Evolutionary conservation across 176 grass and related monocot genomes (phyloP), one percentile per base, ranked within the genome.

Genomic region (Melocanna baccifera): DNA sequence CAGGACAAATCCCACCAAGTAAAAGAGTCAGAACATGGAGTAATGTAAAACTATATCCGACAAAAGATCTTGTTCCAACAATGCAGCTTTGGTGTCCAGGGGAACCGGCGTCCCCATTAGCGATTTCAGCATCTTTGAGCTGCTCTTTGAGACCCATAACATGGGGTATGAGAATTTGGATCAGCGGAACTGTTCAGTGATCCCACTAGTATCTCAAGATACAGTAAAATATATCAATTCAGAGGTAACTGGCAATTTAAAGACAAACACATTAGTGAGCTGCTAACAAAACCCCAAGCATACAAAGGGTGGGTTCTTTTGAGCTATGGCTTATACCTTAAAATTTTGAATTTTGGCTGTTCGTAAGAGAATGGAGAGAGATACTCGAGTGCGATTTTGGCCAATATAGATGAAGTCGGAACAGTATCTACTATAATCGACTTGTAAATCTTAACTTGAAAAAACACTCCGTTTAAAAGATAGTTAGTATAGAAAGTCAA

Each of bases 171-270:
- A 99, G 81, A 84, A 99, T 85, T 92, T 94, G 91, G 82, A 99
- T 92, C 34, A 99, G 86, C 2, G 96, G 76, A 96, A 66, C 68
- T 96, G 93, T 48, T 92, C 82, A 78, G 83, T 41, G 22, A 91
- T 73, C 62, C 87, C 86, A 86, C 85, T 82, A 53, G 91, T 91
- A 74, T 84, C 89, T 69, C 81, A 83, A 76, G 93, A 96, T 84
- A 94, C 89, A 59, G 91, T 99, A 87, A 88, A 87, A 64, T 96
- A 91, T 92, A 99, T 99, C 91, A 99, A 77, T 84, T 99, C 96
- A 75, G 96, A 99, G 23, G 90, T 92, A 84, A 94, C 96, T 95
- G 89, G 30, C 76, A 82, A 83, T 62, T 80, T 69, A 58, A 82
- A 87, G 23, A 73, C 23, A 63, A 61, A 56, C 45, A 37, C 45